Conservation (phyloP, 768 basidiomycete species). For the Tulasnella sp. region DNA sequence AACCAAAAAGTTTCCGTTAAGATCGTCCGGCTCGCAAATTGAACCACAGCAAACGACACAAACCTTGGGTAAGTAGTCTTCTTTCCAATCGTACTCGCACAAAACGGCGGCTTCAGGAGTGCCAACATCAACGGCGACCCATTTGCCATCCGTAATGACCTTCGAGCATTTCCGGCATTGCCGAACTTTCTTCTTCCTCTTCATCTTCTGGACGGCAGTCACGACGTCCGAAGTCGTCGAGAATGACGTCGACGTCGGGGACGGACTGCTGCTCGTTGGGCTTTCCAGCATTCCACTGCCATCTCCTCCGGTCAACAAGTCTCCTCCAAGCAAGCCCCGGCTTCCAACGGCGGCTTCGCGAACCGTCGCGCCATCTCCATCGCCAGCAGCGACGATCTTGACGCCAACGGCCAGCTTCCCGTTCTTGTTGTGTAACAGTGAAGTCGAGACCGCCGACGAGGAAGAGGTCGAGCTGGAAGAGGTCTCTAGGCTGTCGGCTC, state of each 20-base stretch:
- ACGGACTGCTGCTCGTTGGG: conserved; percentile 42
- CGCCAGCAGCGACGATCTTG: conserved; percentile 28
- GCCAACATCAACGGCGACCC: conserved; percentile 54
- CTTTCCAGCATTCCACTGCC: conserved; percentile 58
- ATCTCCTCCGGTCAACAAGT: conserved; percentile 46
- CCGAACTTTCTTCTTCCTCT: conserved; percentile 39
- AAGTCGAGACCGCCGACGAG: conserved; percentile 34
- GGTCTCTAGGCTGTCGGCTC: conserved; percentile 35
- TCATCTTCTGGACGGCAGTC: not conserved
- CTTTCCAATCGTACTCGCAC: conserved; percentile 94
- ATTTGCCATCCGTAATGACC: conserved; percentile 76
- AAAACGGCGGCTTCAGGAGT: conserved; percentile 53
- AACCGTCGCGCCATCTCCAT: not conserved
- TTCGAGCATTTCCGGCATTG: conserved; percentile 69
- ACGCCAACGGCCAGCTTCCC: conserved; percentile 14
- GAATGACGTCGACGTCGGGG: conserved; percentile 34
- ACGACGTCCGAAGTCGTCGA: not conserved
- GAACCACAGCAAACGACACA: conserved; percentile 38
- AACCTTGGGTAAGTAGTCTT: conserved; percentile 92
- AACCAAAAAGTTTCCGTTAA: conserved; percentile 29
- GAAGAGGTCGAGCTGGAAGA: conserved; percentile 36
- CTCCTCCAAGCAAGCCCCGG: conserved; percentile 42
- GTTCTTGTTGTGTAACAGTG: not conserved
- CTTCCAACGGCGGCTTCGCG: conserved; percentile 7
- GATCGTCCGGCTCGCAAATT: conserved; percentile 15